A percentile compares a stretch with the other conserved stretches of the same genome.
phyloP scores from a whole-genome alignment of 2,329 filamentous ascomycete genomes.

The Pseudocercospora fuligena region DNA sequence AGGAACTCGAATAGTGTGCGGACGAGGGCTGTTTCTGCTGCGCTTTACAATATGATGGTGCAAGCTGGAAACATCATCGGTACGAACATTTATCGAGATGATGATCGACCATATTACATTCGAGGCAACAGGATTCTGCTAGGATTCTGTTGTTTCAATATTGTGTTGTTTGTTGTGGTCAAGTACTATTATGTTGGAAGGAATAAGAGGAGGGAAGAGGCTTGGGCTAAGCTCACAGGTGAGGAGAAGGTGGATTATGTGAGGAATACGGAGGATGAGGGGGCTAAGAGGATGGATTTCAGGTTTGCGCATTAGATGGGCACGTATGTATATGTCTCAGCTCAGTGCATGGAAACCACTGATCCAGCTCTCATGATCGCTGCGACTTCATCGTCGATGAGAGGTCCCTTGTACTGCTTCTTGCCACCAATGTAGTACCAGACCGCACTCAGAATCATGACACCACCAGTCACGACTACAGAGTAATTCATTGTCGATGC shows the following conservation, averaged over 20 bases:
- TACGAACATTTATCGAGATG: slow-evolving; percentile 55
- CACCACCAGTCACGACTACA: slow-evolving; percentile 46
- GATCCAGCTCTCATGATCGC: slow-evolving; percentile 35
- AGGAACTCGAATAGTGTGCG: slow-evolving; percentile 50
- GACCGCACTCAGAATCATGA: slow-evolving; percentile 43
- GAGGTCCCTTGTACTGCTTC: slow-evolving; percentile 45
- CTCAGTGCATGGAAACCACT: slow-evolving; percentile 24
- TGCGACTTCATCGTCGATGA: slow-evolving; percentile 43
- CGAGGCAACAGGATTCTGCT: slow-evolving; percentile 47
- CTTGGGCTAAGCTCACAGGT: slow-evolving; percentile 46
- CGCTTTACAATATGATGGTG: slow-evolving; percentile 47
- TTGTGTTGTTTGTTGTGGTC: slow-evolving; percentile 37
- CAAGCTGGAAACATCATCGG: slow-evolving; percentile 54
- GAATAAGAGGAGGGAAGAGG: slow-evolving; percentile 39
- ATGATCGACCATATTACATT: slow-evolving; percentile 52
- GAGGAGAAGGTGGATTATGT: slow-evolving; percentile 44
- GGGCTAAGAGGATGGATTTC: slow-evolving; percentile 44
- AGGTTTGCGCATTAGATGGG: slow-evolving; percentile 37
- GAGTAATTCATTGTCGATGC: slow-evolving; percentile 51
- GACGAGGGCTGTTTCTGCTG: slow-evolving; percentile 49
- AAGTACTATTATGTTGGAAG: slow-evolving; percentile 42
- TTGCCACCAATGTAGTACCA: slow-evolving; percentile 45
- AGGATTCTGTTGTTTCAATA: slow-evolving; percentile 38
- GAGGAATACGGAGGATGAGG: slow-evolving; percentile 42
- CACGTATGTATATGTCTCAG: neutral